phyloP scores from a whole-genome alignment of 768 basidiomycete species.

The Coprinopsis marcescibilis region DNA sequence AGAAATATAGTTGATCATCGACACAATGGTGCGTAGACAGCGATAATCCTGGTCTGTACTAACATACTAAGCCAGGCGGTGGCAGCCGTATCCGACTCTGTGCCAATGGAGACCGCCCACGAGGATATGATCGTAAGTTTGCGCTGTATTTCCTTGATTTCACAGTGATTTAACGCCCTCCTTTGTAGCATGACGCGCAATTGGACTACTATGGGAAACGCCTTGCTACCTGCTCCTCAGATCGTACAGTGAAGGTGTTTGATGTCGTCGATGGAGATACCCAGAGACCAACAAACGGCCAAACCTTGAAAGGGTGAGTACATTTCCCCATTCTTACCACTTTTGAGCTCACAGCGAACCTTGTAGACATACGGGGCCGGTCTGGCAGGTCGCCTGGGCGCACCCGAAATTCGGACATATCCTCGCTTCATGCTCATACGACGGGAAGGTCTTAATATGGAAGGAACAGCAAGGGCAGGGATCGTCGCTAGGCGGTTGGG shows the following conservation, averaged over 20 bases:
- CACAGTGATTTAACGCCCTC: neutral
- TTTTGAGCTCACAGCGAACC: slow-evolving; percentile 2
- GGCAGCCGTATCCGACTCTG: slow-evolving; percentile 56
- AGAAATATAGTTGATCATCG: too few species aligned
- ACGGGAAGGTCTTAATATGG: slow-evolving; percentile 98
- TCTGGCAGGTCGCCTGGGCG: slow-evolving; percentile 98
- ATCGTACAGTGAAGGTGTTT: slow-evolving; percentile 92
- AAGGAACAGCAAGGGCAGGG: slow-evolving; percentile 75
- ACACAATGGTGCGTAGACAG: too few species aligned
- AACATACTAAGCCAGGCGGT: slow-evolving; percentile 31
- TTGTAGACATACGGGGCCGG: slow-evolving; percentile 87
- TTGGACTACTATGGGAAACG: slow-evolving; percentile 97
- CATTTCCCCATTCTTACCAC: slow-evolving; percentile 1
- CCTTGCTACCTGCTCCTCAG: slow-evolving; percentile 94
- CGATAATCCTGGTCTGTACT: neutral
- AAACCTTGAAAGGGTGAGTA: slow-evolving; percentile 74
- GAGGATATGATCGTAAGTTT: slow-evolving; percentile 95
- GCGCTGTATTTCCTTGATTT: neutral
- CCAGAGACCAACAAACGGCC: slow-evolving; percentile 53
- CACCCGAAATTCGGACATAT: slow-evolving; percentile 97
- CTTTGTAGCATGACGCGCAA: slow-evolving; percentile 94
- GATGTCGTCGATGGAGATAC: slow-evolving; percentile 88
- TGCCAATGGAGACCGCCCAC: slow-evolving; percentile 91
- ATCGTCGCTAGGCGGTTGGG: slow-evolving; percentile 63
- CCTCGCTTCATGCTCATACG: slow-evolving; percentile 97